Evolutionary conservation across 1,284 basidiomycete genomes (phyloP), one percentile per base, ranked within the genome.

Genomic region (Schizophyllum commune): DNA sequence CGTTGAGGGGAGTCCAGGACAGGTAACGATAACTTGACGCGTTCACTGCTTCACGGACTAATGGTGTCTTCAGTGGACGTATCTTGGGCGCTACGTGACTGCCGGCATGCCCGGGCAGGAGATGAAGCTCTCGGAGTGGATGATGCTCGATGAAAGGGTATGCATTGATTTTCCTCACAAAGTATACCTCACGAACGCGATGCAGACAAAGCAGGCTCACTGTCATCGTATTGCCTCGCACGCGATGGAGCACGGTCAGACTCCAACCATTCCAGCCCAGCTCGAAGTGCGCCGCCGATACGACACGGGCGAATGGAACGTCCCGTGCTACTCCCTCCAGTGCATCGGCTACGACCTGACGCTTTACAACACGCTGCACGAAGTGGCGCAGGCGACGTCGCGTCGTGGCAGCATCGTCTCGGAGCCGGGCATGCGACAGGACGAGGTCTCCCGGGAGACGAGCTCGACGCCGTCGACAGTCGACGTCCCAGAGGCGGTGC

Each of bases 51-150:
- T 56, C 21, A 5, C 19, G 20, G 17, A 52, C 15, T 52, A 3
- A 15, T 11, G 19, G 3, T 11, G 3, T 47, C 34, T 15, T 2
- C 56, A 72, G 71, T 73, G 71, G 71, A 58, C 65, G 6, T 73
- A 73, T 58, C 65, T 69, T 9, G 71, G 71, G 1, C 56, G 64
- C 15, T 72, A 71, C 60, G 22, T 61, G 9, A 68, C 60, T n/a
- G 61, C 61, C 2, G 34, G 57, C 8, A 56, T 72, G n/a, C 47
- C 60, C 0, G 67, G 64, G 4, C 60, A 53, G 20, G 70, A 71
- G 21, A 72, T 73, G 71, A 62, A 60, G 20, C 53, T 73, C 6
- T 68, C 71, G 5, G 71, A 72, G 61, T 73, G 71, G 71, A 61
- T 69, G 61, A 59, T 39, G 5, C 64, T 73, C 6, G 67, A 72